Evolutionary conservation across 768 basidiomycete genomes (phyloP).

Genomic region (Amanita muscaria): DNA sequence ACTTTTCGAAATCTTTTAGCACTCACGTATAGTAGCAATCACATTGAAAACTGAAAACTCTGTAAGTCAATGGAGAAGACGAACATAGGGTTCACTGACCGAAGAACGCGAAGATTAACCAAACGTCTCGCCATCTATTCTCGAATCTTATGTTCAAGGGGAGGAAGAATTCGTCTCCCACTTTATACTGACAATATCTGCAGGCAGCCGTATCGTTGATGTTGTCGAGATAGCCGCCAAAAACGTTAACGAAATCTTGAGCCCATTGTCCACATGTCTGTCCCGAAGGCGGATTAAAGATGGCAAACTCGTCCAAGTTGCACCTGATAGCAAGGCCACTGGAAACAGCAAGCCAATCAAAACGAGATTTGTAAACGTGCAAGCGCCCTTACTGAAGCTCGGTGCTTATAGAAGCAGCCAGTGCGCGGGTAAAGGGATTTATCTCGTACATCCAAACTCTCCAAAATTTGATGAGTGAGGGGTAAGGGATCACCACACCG

Average conservation of each 20-base stretch:
- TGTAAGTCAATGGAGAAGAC: neutral
- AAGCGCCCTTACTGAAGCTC: conserved; percentile 60
- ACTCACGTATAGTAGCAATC: conserved; percentile 40
- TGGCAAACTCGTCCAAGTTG: conserved; percentile 56
- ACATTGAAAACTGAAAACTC: conserved; percentile 57
- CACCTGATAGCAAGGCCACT: conserved; percentile 60
- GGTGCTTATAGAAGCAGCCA: conserved; percentile 68
- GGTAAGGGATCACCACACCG: conserved; percentile 71
- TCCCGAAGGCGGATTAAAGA: conserved; percentile 64
- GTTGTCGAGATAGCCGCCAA: conserved; percentile 73
- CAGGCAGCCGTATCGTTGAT: conserved; percentile 50
- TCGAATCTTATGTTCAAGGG: conserved; percentile 60
- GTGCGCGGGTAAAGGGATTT: conserved; percentile 59
- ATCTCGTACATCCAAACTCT: conserved; percentile 71
- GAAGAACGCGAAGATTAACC: conserved; percentile 55
- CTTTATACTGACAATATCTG: conserved; percentile 61
- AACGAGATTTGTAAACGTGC: neutral
- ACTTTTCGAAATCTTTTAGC: no score
- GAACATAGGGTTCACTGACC: conserved; percentile 24
- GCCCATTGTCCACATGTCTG: conserved; percentile 72
- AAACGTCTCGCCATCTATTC: conserved; percentile 60
- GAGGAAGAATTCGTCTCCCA: conserved; percentile 62
- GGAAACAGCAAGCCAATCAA: conserved; percentile 10
- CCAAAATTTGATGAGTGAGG: conserved; percentile 59
- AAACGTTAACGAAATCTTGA: conserved; percentile 44